Base-by-base conservation (phyloP, 352 stramenopile genomes). In the Phytophthora crassamura region DNA sequence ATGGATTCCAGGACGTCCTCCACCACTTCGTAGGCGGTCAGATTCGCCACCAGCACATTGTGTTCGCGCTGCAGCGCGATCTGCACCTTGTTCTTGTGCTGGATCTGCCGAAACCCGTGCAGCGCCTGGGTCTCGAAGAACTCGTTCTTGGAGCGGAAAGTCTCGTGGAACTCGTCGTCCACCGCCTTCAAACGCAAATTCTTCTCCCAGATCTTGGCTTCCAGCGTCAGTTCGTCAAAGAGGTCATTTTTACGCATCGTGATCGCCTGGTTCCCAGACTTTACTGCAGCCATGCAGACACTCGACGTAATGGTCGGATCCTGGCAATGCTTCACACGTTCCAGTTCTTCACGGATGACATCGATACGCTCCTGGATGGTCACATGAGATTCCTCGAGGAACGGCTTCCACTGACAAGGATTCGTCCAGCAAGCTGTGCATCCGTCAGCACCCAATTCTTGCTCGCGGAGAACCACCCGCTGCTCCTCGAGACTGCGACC, bases 1-100 rank as follows among this genome's bases (percentile, higher is more conserved):
- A 99, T 98, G 34, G 75, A 98, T 42, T 98, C 84, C 6, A 99
- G 78, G 16, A 98, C 91, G 40, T 97, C 89, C 34, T 98, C 94
- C n/a, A 98, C 83, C 15, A 98, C 85, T 55, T 98, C 94, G 16
- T 77, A 66, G 2, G 93, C 80, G 7, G 91, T 85, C n/a, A 97
- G 71, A 41, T 85, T 75, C 2, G 91, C 88, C 14, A 98, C 82
- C 10, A 98, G 72, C 4, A 80, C 36, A 35, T 97, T 92, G 60
- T 96, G 93, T 59, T 98, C 91, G 12, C 81, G 79, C 52, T 94
- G 73, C 8, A 98, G 77, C 20, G 90, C 90, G 20, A 74, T 42
- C 51, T 94, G 83, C 11, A 93, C 79, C 58, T 93, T 93, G 48
- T 80, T 75, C 34, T 74, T 82, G 35, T 87, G 92, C 55, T 98